Conservation (phyloP, 371 early-diverging fungal genomes). For the Sporodiniella umbellata region DNA sequence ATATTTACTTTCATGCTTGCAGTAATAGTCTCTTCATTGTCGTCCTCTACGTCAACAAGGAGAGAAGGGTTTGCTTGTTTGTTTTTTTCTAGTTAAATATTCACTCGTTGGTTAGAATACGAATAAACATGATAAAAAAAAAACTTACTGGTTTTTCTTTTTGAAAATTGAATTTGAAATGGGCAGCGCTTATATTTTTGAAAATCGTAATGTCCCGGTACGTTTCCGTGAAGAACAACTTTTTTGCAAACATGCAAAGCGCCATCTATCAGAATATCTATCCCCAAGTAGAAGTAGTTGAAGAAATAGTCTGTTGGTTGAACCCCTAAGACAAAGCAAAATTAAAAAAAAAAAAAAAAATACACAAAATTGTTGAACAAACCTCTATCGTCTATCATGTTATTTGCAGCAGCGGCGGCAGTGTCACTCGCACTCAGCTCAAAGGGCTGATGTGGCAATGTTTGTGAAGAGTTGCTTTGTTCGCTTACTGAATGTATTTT, state of each 20-base stretch:
- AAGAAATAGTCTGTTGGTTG: conserved; percentile 63
- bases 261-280: conserved; percentile 76
- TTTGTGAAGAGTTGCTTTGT: conserved; percentile 6
- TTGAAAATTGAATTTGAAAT: conserved; percentile 39
- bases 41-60: conserved; percentile 38
- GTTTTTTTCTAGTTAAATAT: conserved; percentile 5
- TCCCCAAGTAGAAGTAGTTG: conserved; percentile 70
- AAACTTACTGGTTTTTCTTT: conserved; percentile 10
- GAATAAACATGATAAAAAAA: not conserved
- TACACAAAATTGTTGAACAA: not conserved
- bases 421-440: conserved; percentile 12
- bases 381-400: not conserved
- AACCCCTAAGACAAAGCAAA: not conserved
- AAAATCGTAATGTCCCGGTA: conserved; percentile 73
- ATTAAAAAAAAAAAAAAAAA: not conserved
- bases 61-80: conserved; percentile 10
- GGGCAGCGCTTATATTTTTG: conserved; percentile 66
- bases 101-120: not conserved
- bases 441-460: conserved; percentile 5
- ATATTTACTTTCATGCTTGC: conserved; percentile 43
- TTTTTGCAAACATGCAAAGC: conserved; percentile 66
- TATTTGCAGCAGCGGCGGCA: not conserved
- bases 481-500: conserved; percentile 57
- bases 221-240: conserved; percentile 72
- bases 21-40: conserved; percentile 26